Conservation (phyloP, 108 stramenopile species). For the Nitzschia sp. region DNA sequence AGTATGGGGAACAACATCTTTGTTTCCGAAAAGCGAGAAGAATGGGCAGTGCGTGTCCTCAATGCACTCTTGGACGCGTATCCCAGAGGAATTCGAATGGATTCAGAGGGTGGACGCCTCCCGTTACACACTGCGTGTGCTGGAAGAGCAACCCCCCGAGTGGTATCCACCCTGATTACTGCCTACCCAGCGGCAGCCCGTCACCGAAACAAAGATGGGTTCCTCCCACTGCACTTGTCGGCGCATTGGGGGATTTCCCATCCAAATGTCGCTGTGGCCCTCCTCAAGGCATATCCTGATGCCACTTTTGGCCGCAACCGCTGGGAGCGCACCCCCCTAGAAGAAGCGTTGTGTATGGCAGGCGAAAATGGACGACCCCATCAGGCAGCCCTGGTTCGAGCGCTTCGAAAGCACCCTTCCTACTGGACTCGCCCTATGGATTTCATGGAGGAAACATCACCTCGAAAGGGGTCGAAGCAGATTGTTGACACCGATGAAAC, state of each 20-base stretch:
- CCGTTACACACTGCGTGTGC: conserved; percentile 84
- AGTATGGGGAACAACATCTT: conserved; percentile 38
- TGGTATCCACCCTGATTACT: conserved; percentile 61
- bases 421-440: conserved; percentile 75
- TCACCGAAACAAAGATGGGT: conserved; percentile 82
- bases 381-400: conserved; percentile 75
- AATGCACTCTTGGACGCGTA: conserved; percentile 83
- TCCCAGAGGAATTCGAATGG: conserved; percentile 67
- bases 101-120: conserved; percentile 78
- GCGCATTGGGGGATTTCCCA: conserved; percentile 86
- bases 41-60: conserved; percentile 72
- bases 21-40: conserved; percentile 57
- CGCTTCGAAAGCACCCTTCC: conserved; percentile 76
- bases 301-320: conserved; percentile 83
- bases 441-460: conserved; percentile 43
- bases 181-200: conserved; percentile 85
- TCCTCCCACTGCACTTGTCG: conserved; percentile 72
- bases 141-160: conserved; percentile 70
- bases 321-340: conserved; percentile 85
- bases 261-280: conserved; percentile 63
- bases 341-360: conserved; percentile 87
- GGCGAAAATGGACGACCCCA: conserved; percentile 88
- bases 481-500: conserved; percentile 54
- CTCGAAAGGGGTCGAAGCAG: conserved; percentile 10
- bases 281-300: conserved; percentile 81